Evolutionary conservation across 2,329 filamentous ascomycete genomes (phyloP), one percentile per base, ranked within the genome.

Genomic region (Thelonectria rubi): DNA sequence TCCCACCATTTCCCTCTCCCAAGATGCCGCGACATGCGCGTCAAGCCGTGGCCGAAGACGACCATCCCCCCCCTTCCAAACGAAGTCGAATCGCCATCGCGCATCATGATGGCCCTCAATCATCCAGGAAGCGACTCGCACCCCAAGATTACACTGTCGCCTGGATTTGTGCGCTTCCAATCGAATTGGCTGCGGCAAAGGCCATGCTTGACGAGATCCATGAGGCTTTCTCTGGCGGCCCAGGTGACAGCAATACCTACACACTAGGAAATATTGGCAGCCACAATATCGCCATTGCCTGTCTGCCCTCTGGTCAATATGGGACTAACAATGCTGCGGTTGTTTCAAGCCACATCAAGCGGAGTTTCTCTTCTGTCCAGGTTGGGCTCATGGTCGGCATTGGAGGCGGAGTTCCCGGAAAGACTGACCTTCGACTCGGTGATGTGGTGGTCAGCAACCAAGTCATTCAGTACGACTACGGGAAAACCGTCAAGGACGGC

Each of bases 151-250:
- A 72, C 40, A 69, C 66, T 1, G 49, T 73, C 26, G 70, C 62
- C 10, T 74, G 70, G 72, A 65, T 73, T 17, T 72, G 64, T 40
- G 69, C 69, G 3, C 56, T 73, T 3, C 24, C 45, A 2, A 54
- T 59, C 2, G 71, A 74, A 21, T 49, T 59, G 40, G 59, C 66
- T 21, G 70, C 66, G 1, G 64, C 68, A 2, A 21, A 34, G 3
- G 56, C 37, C 15, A 69, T 72, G 57, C 62, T 72, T 7, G 68
- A 73, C 34, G 45, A 63, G n/a, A 24, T 47, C 18, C 60, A 71
- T 39, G 7, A 58, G 14, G 17, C 10, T 26, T 45, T 50, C 14
- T 6, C 52, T 30, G 8, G 17, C 50, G 3, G 30, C 3, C 3
- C 24, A 59, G 10, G 65, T 71, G 62, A 70, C 21, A 53, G 6